Evolutionary conservation across 2,329 filamentous ascomycete genomes (phyloP).

Genomic region (Colletotrichum viniferum): DNA sequence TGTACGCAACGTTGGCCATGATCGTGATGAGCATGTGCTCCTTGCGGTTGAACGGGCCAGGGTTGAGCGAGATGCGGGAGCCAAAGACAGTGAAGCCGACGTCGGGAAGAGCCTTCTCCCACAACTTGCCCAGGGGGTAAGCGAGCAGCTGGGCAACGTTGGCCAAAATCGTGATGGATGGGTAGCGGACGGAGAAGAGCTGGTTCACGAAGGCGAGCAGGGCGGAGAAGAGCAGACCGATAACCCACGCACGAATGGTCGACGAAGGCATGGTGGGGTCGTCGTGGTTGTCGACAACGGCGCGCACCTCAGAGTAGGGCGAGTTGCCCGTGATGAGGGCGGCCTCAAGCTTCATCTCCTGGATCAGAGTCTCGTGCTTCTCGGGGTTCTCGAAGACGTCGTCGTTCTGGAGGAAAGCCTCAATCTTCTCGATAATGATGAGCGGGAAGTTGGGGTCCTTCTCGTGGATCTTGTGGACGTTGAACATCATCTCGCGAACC

Average conservation of each 20-base stretch:
- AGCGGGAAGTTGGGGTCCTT: constrained; percentile 50
- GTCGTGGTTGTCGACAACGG: constrained; percentile 44
- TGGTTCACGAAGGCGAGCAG: constrained; percentile 37
- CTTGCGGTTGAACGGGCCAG: constrained; percentile 55
- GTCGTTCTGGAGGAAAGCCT: constrained; percentile 37
- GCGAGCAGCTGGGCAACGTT: constrained; percentile 42
- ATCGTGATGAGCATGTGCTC: constrained; percentile 59
- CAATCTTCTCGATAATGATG: constrained; percentile 40
- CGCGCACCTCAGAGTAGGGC: constrained; percentile 40
- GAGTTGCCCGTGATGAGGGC: constrained; percentile 35
- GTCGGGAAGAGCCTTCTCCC: constrained; percentile 37
- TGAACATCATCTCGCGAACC: constrained; percentile 38
- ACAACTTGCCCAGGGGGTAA: constrained; percentile 38
- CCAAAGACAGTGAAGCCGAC: constrained; percentile 35
- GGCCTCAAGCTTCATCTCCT: constrained; percentile 38
- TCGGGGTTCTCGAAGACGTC: constrained; percentile 39
- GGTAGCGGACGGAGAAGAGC: constrained; percentile 41
- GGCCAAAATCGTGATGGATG: constrained; percentile 38
- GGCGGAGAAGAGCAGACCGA: constrained; percentile 36
- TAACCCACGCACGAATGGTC: constrained; percentile 39
- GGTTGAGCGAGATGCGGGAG: constrained; percentile 44
- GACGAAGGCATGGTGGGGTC: constrained; percentile 37
- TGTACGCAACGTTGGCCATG: constrained; percentile 56
- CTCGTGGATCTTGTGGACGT: constrained; percentile 44
- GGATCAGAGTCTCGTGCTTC: constrained; percentile 34